These are phyloP conservation scores for Euphorbia lathyris DNA, from an alignment of 345 rosid genomes.

Conservation along the genomic window DNA sequence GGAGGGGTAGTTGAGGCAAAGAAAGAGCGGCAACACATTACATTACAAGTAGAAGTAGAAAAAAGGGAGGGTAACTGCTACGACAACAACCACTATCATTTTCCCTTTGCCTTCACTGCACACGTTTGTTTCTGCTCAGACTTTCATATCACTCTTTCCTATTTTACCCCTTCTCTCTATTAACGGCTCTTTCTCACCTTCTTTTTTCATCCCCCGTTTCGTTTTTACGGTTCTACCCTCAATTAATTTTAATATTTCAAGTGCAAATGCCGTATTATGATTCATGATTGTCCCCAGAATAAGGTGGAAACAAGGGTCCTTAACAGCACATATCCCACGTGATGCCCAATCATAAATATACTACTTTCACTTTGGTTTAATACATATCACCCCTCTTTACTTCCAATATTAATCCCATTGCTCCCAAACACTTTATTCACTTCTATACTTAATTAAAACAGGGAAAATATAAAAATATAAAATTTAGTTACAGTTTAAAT, in stretches of 20 bases:
- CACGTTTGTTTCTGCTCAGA: constrained; percentile 10
- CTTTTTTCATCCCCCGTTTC: neutral
- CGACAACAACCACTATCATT: constrained; percentile 61
- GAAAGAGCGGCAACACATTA: constrained; percentile 22
- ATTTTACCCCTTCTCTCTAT: constrained; percentile 28
- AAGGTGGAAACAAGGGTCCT: constrained; percentile 18
- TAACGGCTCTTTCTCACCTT: constrained; percentile 7
- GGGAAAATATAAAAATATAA: too few species aligned
- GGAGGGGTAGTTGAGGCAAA: constrained; percentile 45
- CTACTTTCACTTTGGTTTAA: neutral
- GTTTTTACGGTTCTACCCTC: constrained; percentile 25
- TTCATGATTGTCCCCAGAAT: constrained; percentile 32
- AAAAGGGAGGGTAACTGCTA: constrained; percentile 34
- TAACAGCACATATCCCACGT: constrained; percentile 49
- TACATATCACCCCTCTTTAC: too few species aligned
- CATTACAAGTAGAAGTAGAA: constrained; percentile 10
- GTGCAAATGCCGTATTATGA: constrained; percentile 20
- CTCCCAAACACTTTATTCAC: too few species aligned
- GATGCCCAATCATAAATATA: constrained; percentile 36
- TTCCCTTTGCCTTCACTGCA: constrained; percentile 70
- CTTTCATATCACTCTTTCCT: constrained; percentile 53
- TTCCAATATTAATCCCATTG: too few species aligned
- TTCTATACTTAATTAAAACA: too few species aligned
- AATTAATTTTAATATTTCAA: neutral
- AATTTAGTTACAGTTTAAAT: too few species aligned